These are phyloP conservation scores for Eutrema yunnanense DNA, from an alignment of 345 rosid species.

Conservation along the genomic window DNA sequence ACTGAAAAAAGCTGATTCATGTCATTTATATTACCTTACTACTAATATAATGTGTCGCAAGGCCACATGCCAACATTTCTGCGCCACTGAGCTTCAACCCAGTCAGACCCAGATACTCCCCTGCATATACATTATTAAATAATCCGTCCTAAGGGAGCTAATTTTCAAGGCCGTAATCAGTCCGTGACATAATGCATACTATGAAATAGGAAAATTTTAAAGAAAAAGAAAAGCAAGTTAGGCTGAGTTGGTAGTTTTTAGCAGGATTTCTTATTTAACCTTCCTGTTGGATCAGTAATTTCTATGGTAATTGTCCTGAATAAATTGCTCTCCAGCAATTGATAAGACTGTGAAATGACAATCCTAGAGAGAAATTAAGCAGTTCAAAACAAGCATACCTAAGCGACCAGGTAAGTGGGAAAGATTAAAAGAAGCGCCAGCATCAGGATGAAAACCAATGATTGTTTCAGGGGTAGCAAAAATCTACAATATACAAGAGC, in stretches of 20 bases:
- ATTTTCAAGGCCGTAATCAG: too few relatives aligned
- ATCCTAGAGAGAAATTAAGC: neutral
- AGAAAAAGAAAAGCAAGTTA: neutral
- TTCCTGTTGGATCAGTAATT: neutral
- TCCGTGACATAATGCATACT: neutral
- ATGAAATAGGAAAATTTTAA: neutral
- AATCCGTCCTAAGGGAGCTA: neutral
- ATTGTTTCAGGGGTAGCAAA: slow-evolving; percentile 95
- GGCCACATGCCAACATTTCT: slow-evolving; percentile 89
- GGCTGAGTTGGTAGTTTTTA: neutral
- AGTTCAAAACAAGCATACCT: slow-evolving; percentile 41
- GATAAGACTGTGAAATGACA: slow-evolving; percentile 2
- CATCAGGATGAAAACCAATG: slow-evolving; percentile 97
- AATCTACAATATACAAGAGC: slow-evolving; percentile 41
- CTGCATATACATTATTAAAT: slow-evolving; percentile 39
- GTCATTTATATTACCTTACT: slow-evolving; percentile 40
- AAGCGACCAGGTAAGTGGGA: slow-evolving; percentile 81
- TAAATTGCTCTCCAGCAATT: neutral
- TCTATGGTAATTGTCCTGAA: neutral
- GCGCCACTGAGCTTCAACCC: slow-evolving; percentile 79
- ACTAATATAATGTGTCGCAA: slow-evolving; percentile 75
- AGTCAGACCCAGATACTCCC: slow-evolving; percentile 82
- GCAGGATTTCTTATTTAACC: neutral
- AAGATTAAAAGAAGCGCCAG: slow-evolving; percentile 90
- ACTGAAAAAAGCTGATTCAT: neutral